Percentiles rank a stretch among this genome's conserved stretches.
These are phyloP conservation scores for bread wheat (Triticum aestivum) DNA, from an alignment of 176 grass and related monocot genomes.

Conservation along the genomic window IWGSC_CS_RefSeq_v2.1 NC_057797.1:595018258-595018757, in stretches of 20 bases:
- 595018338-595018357: neutral
- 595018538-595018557: neutral
- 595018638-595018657: neutral
- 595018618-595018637: neutral
- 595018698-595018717: neutral
- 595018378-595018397: neutral
- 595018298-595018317: slow-evolving; percentile 14
- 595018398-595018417: neutral
- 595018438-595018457: neutral
- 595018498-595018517: neutral
- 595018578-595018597: neutral
- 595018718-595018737: neutral
- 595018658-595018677: neutral
- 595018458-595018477: neutral
- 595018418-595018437: neutral
- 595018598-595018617: slow-evolving; percentile 3
- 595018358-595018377: neutral
- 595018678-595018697: no score
- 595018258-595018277: neutral
- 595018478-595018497: neutral
- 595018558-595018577: neutral
- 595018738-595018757: neutral
- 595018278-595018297: neutral
- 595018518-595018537: neutral
- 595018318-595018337: neutral